Base-by-base conservation (phyloP, 768 basidiomycete species). In the Favolaschia claudopus region DNA sequence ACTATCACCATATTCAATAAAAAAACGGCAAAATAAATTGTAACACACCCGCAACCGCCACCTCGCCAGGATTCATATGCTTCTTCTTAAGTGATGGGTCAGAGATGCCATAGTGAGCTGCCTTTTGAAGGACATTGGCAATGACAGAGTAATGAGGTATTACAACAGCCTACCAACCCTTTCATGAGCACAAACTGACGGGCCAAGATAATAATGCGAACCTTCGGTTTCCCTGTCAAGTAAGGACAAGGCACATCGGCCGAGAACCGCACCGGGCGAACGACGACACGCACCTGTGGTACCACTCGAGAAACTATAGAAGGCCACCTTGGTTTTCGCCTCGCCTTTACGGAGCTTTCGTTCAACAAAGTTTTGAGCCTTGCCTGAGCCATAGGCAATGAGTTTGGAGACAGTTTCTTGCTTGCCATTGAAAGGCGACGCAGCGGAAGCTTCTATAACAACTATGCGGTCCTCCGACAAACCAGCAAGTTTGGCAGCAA, bases 261-360 rank as follows among this genome's bases (percentile, higher is more conserved):
- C 15, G 38, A 36, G 38, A 22, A n/a, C 38, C 10, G 33, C 22
- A 55, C 8, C 22, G n/a, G 13, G 50, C 25, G 36, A 70, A 71
- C 58, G 72, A 70, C 29, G 71, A 77, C 67, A 72, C 59, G 19
- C 75, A 70, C 89, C 89, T 15, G 90, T 92, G 22, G 89, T 92
- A 8, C 89, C 89, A 60, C 89, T 90, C 1, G 89, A 91, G 63
- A 92, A 89, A 49, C 81, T 84, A 51, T 91, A 74, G 64, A 91
- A 86, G 6, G 91, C 89, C 14, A 91, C 57, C 39, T 84, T 82
- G 13, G 76, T 82, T 67, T 79, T 86, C 24, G 79, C 85, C 70
- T 89, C 89, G 10, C 88, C 89, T 13, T 79, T 77, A 24, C 67
- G 63, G 37, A 91, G 76, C 28, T 66, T 74, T 19, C 75, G 72